Evolutionary conservation across 495 filamentous ascomycete genomes (phyloP), one percentile per base, ranked within the genome.

Genomic region (Penicillium turbatum): DNA sequence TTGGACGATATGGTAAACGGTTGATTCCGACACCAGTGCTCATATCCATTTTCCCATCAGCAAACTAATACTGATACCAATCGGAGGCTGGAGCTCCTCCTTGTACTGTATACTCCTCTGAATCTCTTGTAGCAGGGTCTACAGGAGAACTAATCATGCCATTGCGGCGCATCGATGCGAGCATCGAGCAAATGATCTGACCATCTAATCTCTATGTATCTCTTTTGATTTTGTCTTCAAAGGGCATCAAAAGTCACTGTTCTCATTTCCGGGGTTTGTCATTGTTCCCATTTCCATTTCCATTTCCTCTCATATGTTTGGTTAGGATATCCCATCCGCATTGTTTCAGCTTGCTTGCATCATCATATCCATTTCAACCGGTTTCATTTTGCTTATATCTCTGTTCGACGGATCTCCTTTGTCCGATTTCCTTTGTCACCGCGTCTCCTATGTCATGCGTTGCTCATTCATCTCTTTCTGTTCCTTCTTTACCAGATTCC

Each of bases 1-100:
- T 44, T 77, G 45, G 70, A 77, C 51, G 72, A 77, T 39, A 77
- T 77, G 65, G 74, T 77, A 13, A 77, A 77, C 38, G 72, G 69
- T 21, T 77, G 55, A 60, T 32, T 40, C 39, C 31, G 19, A 16
- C 27, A 26, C 26, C 6, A 43, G 7, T 12, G 3, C 27, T 29
- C 40, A 10, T 10, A 16, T 24, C 21, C 21, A 16, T 16, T 31
- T n/a, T 40, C 47, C 21, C 27, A 48, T 51, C 44, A 42, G n/a
- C 24, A 47, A 27, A 45, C 9, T 49, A 35, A 47, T 32, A 34
- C 35, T 30, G 26, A 60, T 48, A 32, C 37, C 46, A 42, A 40
- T 48, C n/a, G 59, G 62, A 60, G 57, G 60, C 57, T 48, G 41
- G 40, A 19, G 51, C 31, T 49, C 51, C 51, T 44, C 51, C 43